phyloP scores from a whole-genome alignment of 2,329 filamentous ascomycete genomes.

The Cytospora mali region DNA sequence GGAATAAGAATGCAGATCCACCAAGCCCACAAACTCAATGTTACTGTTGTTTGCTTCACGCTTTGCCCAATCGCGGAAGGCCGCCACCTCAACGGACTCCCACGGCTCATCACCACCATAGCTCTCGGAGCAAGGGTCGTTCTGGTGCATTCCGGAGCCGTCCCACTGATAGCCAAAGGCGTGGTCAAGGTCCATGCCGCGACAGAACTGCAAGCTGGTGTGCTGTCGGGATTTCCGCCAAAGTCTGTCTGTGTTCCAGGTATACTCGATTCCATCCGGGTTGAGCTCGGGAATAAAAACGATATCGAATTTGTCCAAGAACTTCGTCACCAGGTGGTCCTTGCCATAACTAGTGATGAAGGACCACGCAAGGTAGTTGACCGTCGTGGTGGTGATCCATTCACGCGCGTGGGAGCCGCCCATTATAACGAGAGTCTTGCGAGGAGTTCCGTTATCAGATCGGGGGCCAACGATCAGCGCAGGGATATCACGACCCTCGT shows the following conservation, averaged over 20 bases:
- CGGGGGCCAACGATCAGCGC: constrained; percentile 73
- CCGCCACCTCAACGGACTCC: constrained; percentile 75
- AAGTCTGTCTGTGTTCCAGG: constrained; percentile 86
- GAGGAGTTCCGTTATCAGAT: constrained; percentile 47
- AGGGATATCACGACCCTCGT: constrained; percentile 83
- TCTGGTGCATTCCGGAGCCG: constrained; percentile 51
- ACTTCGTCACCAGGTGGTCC: constrained; percentile 67
- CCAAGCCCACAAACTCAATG: constrained; percentile 76
- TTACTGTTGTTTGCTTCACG: constrained; percentile 74
- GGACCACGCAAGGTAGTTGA: constrained; percentile 87
- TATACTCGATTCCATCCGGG: constrained; percentile 92
- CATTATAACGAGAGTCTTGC: constrained; percentile 79
- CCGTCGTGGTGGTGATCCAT: constrained; percentile 93
- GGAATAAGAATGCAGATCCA: constrained; percentile 94
- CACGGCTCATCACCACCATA: constrained; percentile 85
- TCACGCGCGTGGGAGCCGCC: constrained; percentile 92
- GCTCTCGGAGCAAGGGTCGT: constrained; percentile 87
- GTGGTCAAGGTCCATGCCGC: constrained; percentile 86
- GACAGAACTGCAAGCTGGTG: constrained; percentile 80
- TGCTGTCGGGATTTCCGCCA: constrained; percentile 94
- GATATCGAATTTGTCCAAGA: constrained; percentile 84
- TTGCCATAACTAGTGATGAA: constrained; percentile 84
- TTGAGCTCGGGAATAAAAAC: constrained; percentile 88
- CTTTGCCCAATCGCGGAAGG: constrained; percentile 78
- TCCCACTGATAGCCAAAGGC: constrained; percentile 87